Evolutionary conservation across 345 rosid genomes (phyloP), one percentile per base, ranked within the genome.

Genomic region (Arabis hirsuta): DNA sequence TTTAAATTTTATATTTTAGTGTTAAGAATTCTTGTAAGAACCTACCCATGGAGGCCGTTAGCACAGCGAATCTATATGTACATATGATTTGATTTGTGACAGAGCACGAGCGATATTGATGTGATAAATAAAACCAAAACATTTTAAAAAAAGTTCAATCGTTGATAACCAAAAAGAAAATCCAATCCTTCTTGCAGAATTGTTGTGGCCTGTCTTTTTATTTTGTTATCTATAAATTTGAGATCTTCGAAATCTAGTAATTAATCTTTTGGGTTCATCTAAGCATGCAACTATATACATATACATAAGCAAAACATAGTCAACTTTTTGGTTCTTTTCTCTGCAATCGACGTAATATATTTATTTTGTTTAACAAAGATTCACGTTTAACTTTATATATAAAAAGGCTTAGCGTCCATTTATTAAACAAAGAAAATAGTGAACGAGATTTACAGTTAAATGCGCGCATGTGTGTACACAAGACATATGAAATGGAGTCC

Each of bases 391-490:
- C 27, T 26, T 36, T 13, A 2, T 34, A 22, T 12, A n/a, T 32
- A 64, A 16, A 4, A 54, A 31, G 9, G 5, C 0, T 29, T 43
- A 8, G 54, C 12, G 38, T 57, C 5, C n/a, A n/a, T n/a, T n/a
- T n/a, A n/a, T 13, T 58, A 58, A 57, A 58, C 48, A 73, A 73
- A 57, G 8, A 29, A 38, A 47, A 24, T 0, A 6, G 52, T 38
- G 3, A 12, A 20, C 70, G 36, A 73, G 72, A 73, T 73, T 55
- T 73, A 13, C 12, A 66, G 50, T 58, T 66, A 66, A 66, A 29
- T 57, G 67, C 26, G 24, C 13, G 48, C 73, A 74, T 60, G 73
- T 67, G 78, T 74, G 63, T 52, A 53, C 69, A 55, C 38, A 13
- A 66, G 45, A 20, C 41, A 42, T 43, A 43, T 2, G 36, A 11